phyloP scores from a whole-genome alignment of 768 basidiomycete genomes.

The Hericium rajendrae region DNA sequence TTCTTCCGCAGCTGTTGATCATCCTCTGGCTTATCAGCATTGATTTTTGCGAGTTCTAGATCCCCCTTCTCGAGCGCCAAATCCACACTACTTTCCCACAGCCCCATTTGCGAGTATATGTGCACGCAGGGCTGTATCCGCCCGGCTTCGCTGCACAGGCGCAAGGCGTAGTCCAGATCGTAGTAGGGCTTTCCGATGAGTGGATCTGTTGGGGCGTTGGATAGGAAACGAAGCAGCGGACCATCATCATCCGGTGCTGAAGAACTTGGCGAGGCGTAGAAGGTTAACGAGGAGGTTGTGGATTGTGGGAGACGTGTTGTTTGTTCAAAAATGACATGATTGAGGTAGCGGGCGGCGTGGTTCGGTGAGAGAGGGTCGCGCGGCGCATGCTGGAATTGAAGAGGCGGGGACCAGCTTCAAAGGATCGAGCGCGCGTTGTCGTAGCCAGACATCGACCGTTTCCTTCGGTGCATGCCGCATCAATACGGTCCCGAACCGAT shows the following conservation, averaged over 20 bases:
- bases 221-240: conserved; percentile 73
- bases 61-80: conserved; percentile 92
- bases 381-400: conserved; percentile 67
- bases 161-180: conserved; percentile 92
- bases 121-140: conserved; percentile 87
- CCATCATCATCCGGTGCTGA: conserved; percentile 54
- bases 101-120: conserved; percentile 95
- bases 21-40: conserved; percentile 91
- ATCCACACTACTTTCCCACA: conserved; percentile 95
- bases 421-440: conserved; percentile 71
- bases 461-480: conserved; percentile 82
- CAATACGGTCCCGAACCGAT: conserved; percentile 83
- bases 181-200: conserved; percentile 84
- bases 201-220: conserved; percentile 72
- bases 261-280: conserved; percentile 53
- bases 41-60: conserved; percentile 87
- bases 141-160: conserved; percentile 77
- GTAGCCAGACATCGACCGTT: conserved; percentile 88
- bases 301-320: conserved; percentile 74
- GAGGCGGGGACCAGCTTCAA: conserved; percentile 79
- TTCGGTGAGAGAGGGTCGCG: conserved; percentile 68
- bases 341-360: conserved; percentile 86
- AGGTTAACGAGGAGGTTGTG: conserved; percentile 93
- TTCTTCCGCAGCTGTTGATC: conserved; percentile 83
- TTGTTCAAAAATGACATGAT: conserved; percentile 74